Evolutionary conservation across 495 filamentous ascomycete genomes (phyloP), one percentile per base, ranked within the genome.

Genomic region (Bathelium albidoporum): DNA sequence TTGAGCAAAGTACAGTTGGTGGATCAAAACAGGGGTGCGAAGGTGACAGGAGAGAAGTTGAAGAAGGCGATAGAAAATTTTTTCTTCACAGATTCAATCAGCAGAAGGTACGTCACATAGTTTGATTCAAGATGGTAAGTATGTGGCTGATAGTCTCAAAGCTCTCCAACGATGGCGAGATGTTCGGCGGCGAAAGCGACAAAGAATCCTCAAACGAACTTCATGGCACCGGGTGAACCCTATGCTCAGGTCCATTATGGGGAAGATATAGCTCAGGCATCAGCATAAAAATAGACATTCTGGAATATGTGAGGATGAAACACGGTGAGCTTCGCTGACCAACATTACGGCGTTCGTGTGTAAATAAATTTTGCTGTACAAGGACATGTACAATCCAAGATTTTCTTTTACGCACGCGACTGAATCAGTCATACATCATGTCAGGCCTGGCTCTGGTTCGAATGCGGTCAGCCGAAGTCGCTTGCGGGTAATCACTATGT

Each of bases 31-130:
- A 96, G 91, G 82, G 91, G 90, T 11, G 72, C 82, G 18, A 87
- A 90, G 73, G 61, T 82, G 2, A 87, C 76, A 14, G 83, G 81
- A 1, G 75, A 80, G 70, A 85, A 87, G 2, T 81, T 98, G 72
- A 89, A 83, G 79, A 88, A 85, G 77, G 85, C 88, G 31, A 89
- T 98, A 66, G 84, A 96, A 68, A 89, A 98, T 74, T 98, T 97
- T 76, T 98, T 88, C 78, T 96, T 98, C 73, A 98, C 94, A 65
- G 94, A 98, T 75, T 83, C 86, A 24, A 97, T 98, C 72, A 94
- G 90, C 12, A 87, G 95, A 80, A 95, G 90, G 90, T 92, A 77
- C 72, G 83, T 72, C 59, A 59, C 69, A 53, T 59, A 62, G 49
- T 28, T 29, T 20, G 32, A 10, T 11, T 36, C n/a, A 20, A 28